Evolutionary conservation across 306 rosid species (phyloP).

Genomic region (Cucurbita maxima): DNA sequence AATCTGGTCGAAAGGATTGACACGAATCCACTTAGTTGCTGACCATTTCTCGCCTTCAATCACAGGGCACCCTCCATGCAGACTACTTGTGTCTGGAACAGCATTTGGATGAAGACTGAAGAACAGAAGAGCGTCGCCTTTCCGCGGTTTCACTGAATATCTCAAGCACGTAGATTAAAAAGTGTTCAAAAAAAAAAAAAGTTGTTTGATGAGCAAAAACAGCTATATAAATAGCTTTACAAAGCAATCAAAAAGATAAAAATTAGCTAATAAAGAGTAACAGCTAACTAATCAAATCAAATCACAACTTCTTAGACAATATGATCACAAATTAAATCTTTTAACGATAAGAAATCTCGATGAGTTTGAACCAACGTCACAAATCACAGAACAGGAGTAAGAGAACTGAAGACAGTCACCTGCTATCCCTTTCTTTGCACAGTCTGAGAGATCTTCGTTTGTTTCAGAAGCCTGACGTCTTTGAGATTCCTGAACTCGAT

Average conservation of each 20-base stretch:
- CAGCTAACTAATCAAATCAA: too few species aligned
- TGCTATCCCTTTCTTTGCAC: conserved; percentile 86
- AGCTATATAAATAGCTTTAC: too few species aligned
- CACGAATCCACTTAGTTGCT: conserved; percentile 96
- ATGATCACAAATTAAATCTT: too few species aligned
- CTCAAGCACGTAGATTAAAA: not conserved
- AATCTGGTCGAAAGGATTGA: conserved; percentile 62
- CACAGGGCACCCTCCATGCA: conserved; percentile 93
- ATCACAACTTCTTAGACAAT: too few species aligned
- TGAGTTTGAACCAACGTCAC: not conserved
- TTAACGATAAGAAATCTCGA: not conserved
- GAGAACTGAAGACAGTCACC: conserved; percentile 26
- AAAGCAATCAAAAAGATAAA: too few species aligned
- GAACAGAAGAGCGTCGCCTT: conserved; percentile 97
- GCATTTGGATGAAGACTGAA: conserved; percentile 75
- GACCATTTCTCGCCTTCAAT: conserved; percentile 99
- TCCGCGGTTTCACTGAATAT: conserved; percentile 67
- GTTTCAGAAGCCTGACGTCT: conserved; percentile 43
- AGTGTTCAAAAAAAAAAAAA: not conserved
- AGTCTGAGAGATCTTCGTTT: conserved; percentile 59
- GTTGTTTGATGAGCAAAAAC: too few species aligned
- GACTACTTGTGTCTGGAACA: conserved; percentile 63
- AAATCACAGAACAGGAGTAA: not conserved
- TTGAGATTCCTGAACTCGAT: conserved; percentile 34
- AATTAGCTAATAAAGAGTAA: too few species aligned